Conservation (phyloP, 1,284 basidiomycete species). For the Apiotrichum gracile region DNA sequence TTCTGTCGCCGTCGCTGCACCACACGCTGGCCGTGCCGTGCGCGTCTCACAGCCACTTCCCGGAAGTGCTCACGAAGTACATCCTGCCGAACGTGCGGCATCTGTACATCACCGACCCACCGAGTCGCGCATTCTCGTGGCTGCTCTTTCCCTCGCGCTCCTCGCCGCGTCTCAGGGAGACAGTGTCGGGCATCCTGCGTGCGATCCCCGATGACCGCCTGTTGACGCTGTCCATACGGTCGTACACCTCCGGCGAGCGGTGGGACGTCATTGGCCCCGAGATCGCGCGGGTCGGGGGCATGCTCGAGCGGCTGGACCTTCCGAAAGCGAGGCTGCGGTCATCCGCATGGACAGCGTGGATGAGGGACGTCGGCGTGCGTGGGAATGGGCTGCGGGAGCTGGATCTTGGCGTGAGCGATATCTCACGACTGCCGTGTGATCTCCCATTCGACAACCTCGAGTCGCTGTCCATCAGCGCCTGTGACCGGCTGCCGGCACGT, state of each 20-base stretch:
- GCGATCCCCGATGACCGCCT: slow-evolving; percentile 22
- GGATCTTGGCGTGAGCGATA: slow-evolving; percentile 28
- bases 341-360: not conserved
- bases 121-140: not conserved
- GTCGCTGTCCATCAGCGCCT: slow-evolving; percentile 23
- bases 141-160: no score
- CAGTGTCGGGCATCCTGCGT: slow-evolving; percentile 12
- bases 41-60: slow-evolving; percentile 7
- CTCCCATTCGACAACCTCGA: slow-evolving; percentile 9
- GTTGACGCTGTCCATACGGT: slow-evolving; percentile 21
- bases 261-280: slow-evolving; percentile 15
- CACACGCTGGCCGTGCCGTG: slow-evolving; percentile 14
- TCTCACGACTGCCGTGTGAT: slow-evolving; percentile 16
- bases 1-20: slow-evolving; percentile 23
- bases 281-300: slow-evolving; percentile 17
- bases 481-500: slow-evolving; percentile 12
- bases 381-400: slow-evolving; percentile 19
- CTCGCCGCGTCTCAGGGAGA: no score
- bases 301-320: slow-evolving; percentile 27
- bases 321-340: slow-evolving; percentile 19
- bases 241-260: slow-evolving; percentile 19
- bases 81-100: slow-evolving; percentile 24
- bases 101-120: slow-evolving; percentile 24
- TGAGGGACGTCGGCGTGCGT: slow-evolving; percentile 2
- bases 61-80: slow-evolving; percentile 7